A percentile compares a stretch with the other conserved stretches of the same genome.
phyloP scores from a whole-genome alignment of 2,329 filamentous ascomycete species.

The Epicoccum nigrum region DNA sequence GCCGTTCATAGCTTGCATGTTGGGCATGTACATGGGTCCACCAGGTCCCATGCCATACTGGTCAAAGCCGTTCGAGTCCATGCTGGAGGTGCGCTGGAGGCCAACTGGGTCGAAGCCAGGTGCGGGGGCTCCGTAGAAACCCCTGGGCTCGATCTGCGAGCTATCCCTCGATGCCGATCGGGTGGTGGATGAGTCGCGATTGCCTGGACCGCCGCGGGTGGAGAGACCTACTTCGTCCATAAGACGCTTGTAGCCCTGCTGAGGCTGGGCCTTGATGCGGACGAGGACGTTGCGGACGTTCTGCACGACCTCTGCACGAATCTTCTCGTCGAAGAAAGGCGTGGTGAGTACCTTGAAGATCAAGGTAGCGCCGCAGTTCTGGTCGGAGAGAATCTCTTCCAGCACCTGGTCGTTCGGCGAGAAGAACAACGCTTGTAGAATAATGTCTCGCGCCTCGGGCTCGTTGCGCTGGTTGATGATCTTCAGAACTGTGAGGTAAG shows the following conservation, averaged over 20 bases:
- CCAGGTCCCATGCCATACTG: slow-evolving; percentile 49
- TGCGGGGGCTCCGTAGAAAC: slow-evolving; percentile 46
- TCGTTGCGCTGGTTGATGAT: slow-evolving; percentile 98
- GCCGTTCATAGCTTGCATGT: slow-evolving; percentile 50
- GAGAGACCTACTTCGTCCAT: slow-evolving; percentile 99
- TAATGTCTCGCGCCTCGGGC: slow-evolving; percentile 85
- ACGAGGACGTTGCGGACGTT: slow-evolving; percentile 89
- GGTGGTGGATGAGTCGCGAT: slow-evolving; percentile 46
- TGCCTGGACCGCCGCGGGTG: slow-evolving; percentile 52
- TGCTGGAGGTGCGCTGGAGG: slow-evolving; percentile 55
- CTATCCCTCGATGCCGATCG: slow-evolving; percentile 48
- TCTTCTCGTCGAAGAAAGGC: slow-evolving; percentile 93
- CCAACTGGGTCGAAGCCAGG: slow-evolving; percentile 50
- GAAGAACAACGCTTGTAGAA: slow-evolving; percentile 92
- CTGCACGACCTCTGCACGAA: slow-evolving; percentile 85
- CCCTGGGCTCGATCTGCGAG: slow-evolving; percentile 40
- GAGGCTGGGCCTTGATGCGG: slow-evolving; percentile 89
- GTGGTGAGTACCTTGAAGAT: slow-evolving; percentile 99
- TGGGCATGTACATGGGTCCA: slow-evolving; percentile 44
- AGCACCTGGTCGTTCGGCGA: slow-evolving; percentile 83
- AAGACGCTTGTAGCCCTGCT: slow-evolving; percentile 94
- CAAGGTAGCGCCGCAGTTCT: slow-evolving; percentile 88
- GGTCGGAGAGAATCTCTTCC: slow-evolving; percentile 89
- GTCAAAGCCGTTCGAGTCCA: slow-evolving; percentile 57
- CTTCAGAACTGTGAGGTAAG: slow-evolving; percentile 95